A percentile compares a stretch with the other conserved stretches of the same genome.
Conservation (phyloP, 768 basidiomycete genomes). For the Tubosaeta sp. region DNA sequence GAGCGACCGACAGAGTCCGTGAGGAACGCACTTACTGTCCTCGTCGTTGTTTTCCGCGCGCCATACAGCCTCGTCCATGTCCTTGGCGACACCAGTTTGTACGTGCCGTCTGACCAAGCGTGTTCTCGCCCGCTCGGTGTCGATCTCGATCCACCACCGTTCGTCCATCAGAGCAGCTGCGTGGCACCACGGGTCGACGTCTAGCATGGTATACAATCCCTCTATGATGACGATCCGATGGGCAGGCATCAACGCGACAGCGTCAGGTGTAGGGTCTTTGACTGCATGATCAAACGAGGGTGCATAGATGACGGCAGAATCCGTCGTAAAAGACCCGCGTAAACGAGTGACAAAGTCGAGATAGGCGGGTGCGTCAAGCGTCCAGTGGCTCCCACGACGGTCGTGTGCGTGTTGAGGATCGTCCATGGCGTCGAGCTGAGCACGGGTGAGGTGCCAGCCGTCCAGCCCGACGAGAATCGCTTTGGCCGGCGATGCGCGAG, state of each 20-base stretch:
- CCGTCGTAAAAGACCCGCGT: conserved; percentile 34
- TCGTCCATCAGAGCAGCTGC: conserved; percentile 69
- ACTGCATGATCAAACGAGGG: conserved; percentile 85
- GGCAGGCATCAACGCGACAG: conserved; percentile 50
- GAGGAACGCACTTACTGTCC: conserved; percentile 48
- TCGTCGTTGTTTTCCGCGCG: conserved; percentile 76
- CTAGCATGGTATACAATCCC: conserved; percentile 82
- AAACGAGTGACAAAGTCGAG: conserved; percentile 60
- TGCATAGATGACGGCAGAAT: conserved; percentile 45
- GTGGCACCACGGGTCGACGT: conserved; percentile 66
- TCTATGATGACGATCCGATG: conserved; percentile 85
- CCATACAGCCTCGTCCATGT: conserved; percentile 59
- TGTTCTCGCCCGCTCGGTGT: conserved; percentile 48
- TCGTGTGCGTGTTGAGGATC: conserved; percentile 77
- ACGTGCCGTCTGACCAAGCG: conserved; percentile 73
- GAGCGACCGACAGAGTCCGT: neutral
- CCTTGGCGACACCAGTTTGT: conserved; percentile 67
- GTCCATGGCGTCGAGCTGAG: conserved; percentile 69
- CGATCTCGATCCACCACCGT: conserved; percentile 68
- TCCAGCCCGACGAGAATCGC: conserved; percentile 79
- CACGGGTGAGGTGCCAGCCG: conserved; percentile 87
- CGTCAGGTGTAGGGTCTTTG: conserved; percentile 75
- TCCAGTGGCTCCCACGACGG: conserved; percentile 85
- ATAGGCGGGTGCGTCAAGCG: conserved; percentile 78
- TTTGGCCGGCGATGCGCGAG: conserved; percentile 1